Evolutionary conservation across 2,329 filamentous ascomycete species (phyloP).

Genomic region (Epichloe bromicola): DNA sequence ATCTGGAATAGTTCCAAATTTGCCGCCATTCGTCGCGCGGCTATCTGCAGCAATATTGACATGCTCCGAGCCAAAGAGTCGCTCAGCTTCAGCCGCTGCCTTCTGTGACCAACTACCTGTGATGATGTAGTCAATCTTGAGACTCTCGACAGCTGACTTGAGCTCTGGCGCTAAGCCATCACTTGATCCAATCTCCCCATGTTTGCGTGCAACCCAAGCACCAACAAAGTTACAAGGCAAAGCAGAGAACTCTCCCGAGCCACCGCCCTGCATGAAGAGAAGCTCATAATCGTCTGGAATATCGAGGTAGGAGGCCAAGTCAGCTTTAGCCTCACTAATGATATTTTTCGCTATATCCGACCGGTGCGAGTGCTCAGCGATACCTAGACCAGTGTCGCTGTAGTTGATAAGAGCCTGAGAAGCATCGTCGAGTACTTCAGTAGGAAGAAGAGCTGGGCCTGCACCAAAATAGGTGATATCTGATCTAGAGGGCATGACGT

Average conservation of each 20-base stretch:
- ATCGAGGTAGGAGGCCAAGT: constrained; percentile 61
- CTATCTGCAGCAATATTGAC: constrained; percentile 70
- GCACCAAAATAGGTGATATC: constrained; percentile 82
- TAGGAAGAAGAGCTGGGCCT: constrained; percentile 78
- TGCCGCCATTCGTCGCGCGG: constrained; percentile 54
- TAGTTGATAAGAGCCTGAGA: constrained; percentile 71
- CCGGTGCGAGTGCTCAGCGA: constrained; percentile 85
- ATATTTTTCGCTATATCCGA: constrained; percentile 67
- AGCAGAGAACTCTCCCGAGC: constrained; percentile 72
- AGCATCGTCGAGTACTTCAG: constrained; percentile 63
- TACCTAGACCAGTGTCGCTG: constrained; percentile 63
- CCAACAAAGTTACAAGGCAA: constrained; percentile 73
- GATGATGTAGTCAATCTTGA: constrained; percentile 80
- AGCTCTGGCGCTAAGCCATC: constrained; percentile 18
- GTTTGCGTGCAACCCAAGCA: constrained; percentile 64
- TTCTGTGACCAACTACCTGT: constrained; percentile 80
- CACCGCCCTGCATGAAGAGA: constrained; percentile 78
- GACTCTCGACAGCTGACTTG: constrained; percentile 51
- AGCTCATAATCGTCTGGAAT: constrained; percentile 81
- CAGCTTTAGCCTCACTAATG: constrained; percentile 63
- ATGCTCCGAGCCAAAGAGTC: constrained; percentile 63
- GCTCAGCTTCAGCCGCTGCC: constrained; percentile 68
- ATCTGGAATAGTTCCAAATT: constrained; percentile 73
- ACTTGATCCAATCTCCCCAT: constrained; percentile 36
- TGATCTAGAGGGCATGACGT: constrained; percentile 27